A percentile compares a stretch with the other conserved stretches of the same genome.
These are phyloP conservation scores for Daldinia sp. DNA, from an alignment of 2,329 filamentous ascomycete species.

Conservation along the genomic window DNA sequence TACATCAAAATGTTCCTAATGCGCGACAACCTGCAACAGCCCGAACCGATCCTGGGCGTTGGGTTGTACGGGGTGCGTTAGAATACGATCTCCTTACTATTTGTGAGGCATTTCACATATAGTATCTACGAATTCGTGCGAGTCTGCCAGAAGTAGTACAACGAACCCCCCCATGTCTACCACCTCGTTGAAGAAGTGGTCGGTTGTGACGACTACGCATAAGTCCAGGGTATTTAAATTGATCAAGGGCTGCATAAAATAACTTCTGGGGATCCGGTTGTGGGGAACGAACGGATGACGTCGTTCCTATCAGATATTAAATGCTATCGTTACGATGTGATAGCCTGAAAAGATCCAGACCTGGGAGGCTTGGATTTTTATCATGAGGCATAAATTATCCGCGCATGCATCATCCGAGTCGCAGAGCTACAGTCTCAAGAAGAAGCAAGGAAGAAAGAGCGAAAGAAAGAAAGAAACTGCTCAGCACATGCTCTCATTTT, in stretches of 20 bases:
- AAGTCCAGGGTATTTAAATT: background rate
- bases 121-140: constrained; percentile 21
- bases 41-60: constrained; percentile 30
- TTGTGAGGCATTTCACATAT: constrained; percentile 35
- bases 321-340: constrained; percentile 11
- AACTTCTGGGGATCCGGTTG: background rate
- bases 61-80: constrained; percentile 24
- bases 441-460: too few relatives aligned
- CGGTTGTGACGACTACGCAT: background rate
- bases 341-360: constrained; percentile 7
- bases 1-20: constrained; percentile 36
- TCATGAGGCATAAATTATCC: constrained; percentile 15
- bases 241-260: constrained; percentile 11
- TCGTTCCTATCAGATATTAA: constrained; percentile 12
- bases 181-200: constrained; percentile 20
- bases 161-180: background rate
- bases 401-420: constrained; percentile 29
- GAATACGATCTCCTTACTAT: constrained; percentile 32
- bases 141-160: constrained; percentile 20
- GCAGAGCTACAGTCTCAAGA: constrained; percentile 1
- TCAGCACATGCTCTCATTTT: background rate
- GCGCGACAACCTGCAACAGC: constrained; percentile 32
- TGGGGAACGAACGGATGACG: constrained; percentile 6
- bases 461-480: background rate
- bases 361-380: background rate